Percentiles rank a stretch among this genome's conserved stretches.
phyloP scores from a whole-genome alignment of 2,329 filamentous ascomycete genomes.

The Didymosphaeria variabile region DNA sequence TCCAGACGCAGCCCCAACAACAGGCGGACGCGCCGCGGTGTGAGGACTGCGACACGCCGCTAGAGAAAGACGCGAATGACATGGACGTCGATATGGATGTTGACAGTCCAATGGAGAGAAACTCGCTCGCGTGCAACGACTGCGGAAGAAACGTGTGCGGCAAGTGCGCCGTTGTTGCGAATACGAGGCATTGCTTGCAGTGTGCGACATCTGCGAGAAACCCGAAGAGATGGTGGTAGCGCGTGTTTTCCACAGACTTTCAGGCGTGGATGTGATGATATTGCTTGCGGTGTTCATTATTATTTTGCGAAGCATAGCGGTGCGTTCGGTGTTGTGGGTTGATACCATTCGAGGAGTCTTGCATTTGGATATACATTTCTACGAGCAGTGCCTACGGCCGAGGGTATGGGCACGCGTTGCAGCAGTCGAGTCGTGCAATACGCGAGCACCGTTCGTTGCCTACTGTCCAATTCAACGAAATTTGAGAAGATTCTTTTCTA shows the following conservation, averaged over 20 bases:
- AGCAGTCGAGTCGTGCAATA: too few species aligned
- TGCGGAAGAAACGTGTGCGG: conserved; percentile 55
- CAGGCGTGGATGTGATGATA: neutral
- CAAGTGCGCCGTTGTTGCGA: conserved; percentile 52
- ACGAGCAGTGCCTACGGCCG: neutral
- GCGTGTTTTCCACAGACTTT: neutral
- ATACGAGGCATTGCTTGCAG: conserved; percentile 51
- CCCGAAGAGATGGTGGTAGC: conserved; percentile 27
- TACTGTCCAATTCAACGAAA: too few species aligned
- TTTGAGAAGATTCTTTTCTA: too few species aligned
- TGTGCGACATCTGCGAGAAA: conserved; percentile 45
- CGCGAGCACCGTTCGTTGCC: too few species aligned
- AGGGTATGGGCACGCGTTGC: too few species aligned
- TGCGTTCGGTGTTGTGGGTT: conserved; percentile 1
- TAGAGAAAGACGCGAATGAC: conserved; percentile 40
- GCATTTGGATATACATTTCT: neutral
- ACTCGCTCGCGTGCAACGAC: conserved; percentile 47
- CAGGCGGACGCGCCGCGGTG: conserved; percentile 40
- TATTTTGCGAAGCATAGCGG: neutral
- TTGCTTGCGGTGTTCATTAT: neutral
- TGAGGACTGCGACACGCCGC: conserved; percentile 55
- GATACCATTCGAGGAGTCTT: neutral
- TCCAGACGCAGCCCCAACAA: conserved; percentile 23
- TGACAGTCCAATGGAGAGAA: conserved; percentile 28
- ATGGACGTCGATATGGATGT: conserved; percentile 52